Percentiles rank a stretch among this genome's conserved stretches.
Conservation (phyloP, 495 filamentous ascomycete species). For the Parmelia sp. region DNA sequence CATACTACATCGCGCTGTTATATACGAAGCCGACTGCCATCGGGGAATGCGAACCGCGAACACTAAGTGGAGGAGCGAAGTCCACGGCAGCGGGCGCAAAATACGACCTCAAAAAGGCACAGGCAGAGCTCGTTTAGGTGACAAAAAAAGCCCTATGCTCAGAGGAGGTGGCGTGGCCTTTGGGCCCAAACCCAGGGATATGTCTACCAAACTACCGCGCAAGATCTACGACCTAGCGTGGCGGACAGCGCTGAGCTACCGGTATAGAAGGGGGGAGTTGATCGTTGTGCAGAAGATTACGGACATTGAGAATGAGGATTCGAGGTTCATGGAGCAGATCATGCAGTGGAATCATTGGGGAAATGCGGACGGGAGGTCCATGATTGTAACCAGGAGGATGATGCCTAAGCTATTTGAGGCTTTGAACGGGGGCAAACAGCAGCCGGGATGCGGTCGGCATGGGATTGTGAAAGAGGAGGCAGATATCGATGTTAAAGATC, state of each 20-base stretch:
- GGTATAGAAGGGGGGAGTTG: constrained; percentile 79
- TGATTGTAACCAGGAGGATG: constrained; percentile 62
- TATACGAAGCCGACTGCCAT: constrained; percentile 87
- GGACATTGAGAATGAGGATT: constrained; percentile 50
- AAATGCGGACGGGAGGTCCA: constrained; percentile 58
- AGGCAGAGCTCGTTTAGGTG: constrained; percentile 71
- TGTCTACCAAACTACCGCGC: constrained; percentile 69
- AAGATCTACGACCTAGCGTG: constrained; percentile 96
- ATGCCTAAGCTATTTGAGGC: constrained; percentile 51
- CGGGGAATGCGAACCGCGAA: constrained; percentile 74
- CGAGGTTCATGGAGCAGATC: constrained; percentile 56
- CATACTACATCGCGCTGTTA: constrained; percentile 83
- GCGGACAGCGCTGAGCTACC: constrained; percentile 88
- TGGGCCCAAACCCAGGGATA: constrained; percentile 85
- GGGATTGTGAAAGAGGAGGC: constrained; percentile 58
- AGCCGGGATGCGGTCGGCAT: constrained; percentile 47
- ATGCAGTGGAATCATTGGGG: constrained; percentile 70
- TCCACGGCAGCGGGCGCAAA: constrained; percentile 75
- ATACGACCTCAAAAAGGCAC: constrained; percentile 77
- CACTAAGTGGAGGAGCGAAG: constrained; percentile 76
- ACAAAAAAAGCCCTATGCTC: constrained; percentile 75
- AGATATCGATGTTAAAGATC: constrained; percentile 90
- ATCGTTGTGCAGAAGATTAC: constrained; percentile 70
- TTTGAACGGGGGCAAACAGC: constrained; percentile 42
- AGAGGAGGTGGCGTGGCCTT: constrained; percentile 78